Percentiles rank a stretch among this genome's conserved stretches.
Conservation (phyloP, 192 early-diverging fungal species). For the Linnemannia elongata region DNA sequence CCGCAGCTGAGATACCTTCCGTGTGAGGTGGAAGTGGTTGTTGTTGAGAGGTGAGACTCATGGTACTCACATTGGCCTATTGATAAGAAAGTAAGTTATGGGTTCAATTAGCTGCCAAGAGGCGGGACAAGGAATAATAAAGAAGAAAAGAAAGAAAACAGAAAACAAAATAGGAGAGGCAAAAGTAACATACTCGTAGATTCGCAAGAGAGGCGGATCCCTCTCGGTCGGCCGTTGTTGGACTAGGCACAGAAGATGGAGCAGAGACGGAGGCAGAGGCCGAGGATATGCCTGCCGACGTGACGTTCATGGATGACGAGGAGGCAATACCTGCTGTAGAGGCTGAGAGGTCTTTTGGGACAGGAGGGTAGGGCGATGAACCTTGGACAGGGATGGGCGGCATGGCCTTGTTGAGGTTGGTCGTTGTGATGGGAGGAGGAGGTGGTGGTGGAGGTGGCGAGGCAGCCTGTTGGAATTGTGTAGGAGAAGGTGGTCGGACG, state of each 20-base stretch:
- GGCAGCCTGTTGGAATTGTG: constrained; percentile 9
- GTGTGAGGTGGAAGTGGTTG: background rate
- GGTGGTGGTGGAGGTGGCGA: constrained; percentile 33
- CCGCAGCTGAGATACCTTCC: constrained; percentile 33
- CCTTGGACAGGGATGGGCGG: constrained; percentile 16
- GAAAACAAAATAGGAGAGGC: background rate
- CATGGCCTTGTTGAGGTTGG: constrained; percentile 34
- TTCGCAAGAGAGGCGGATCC: constrained; percentile 16
- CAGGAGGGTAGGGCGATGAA: constrained; percentile 40
- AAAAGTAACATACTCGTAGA: constrained; percentile 14
- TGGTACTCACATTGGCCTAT: constrained; percentile 42
- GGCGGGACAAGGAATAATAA: background rate
- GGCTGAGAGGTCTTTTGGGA: constrained; percentile 24
- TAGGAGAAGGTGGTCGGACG: constrained; percentile 23
- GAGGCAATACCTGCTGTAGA: background rate
- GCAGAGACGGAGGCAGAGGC: constrained; percentile 6
- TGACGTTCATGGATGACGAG: background rate
- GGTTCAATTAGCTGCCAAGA: background rate
- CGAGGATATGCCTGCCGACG: background rate
- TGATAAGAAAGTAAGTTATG: background rate
- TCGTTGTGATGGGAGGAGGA: constrained; percentile 49
- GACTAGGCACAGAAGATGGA: constrained; percentile 20
- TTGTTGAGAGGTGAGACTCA: constrained; percentile 42
- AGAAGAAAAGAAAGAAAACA: background rate
- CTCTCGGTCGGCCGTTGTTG: constrained; percentile 32